These are phyloP conservation scores for Epichloe typhina DNA, from an alignment of 2,329 filamentous ascomycete genomes.

Conservation along the genomic window DNA sequence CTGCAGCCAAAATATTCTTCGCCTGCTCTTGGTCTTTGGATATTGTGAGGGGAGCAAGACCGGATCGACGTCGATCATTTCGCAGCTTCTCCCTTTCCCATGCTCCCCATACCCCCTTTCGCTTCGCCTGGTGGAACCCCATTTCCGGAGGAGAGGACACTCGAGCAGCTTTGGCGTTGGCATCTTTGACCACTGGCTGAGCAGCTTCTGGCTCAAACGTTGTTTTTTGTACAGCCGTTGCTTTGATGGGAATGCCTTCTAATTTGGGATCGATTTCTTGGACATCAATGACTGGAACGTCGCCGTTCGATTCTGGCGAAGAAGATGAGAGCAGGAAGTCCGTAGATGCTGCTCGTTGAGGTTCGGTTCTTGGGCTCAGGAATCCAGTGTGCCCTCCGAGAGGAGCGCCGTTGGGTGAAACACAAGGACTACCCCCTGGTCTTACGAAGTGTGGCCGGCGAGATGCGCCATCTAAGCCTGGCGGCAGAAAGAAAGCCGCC, in stretches of 20 bases:
- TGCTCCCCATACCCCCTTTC: not conserved
- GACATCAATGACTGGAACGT: constrained; percentile 40
- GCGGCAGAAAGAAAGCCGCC: constrained; percentile 17
- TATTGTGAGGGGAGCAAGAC: constrained; percentile 6
- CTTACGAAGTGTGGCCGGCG: constrained; percentile 20
- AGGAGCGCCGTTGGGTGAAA: constrained; percentile 22
- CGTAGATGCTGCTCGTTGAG: constrained; percentile 19
- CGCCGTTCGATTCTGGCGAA: constrained; percentile 18
- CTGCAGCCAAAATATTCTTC: constrained; percentile 31
- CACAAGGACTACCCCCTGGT: constrained; percentile 16
- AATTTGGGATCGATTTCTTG: constrained; percentile 43
- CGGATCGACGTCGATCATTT: constrained; percentile 2
- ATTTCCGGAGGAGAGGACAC: constrained; percentile 12
- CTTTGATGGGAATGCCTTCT: constrained; percentile 46
- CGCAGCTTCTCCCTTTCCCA: constrained; percentile 3
- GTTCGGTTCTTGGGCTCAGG: constrained; percentile 32
- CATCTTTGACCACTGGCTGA: constrained; percentile 17
- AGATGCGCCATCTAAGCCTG: constrained; percentile 21
- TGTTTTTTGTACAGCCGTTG: constrained; percentile 35
- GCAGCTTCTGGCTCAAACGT: constrained; percentile 26
- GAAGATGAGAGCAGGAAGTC: constrained; percentile 22
- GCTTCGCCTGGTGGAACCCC: not conserved
- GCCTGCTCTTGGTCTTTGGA: constrained; percentile 27
- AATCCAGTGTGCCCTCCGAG: constrained; percentile 25
- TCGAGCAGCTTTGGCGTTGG: constrained; percentile 17